Evolutionary conservation across 768 basidiomycete genomes (phyloP).

Genomic region (Lanmaoa rubissima): DNA sequence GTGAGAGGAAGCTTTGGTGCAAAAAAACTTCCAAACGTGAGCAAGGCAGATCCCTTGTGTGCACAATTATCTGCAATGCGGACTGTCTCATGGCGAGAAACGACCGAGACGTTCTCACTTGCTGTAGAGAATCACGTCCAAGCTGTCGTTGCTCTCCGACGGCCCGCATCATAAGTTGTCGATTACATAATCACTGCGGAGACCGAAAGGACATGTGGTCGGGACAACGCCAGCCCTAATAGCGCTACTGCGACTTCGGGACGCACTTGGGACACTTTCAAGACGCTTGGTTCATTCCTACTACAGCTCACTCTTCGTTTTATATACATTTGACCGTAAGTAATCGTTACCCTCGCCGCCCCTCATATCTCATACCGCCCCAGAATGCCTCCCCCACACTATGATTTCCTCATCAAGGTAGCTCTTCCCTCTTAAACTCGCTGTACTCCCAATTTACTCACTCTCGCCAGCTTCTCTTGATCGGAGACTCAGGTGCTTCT

Average conservation of each 20-base stretch:
- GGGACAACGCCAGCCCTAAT: background rate
- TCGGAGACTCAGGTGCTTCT: conserved; percentile 84
- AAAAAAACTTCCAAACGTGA: background rate
- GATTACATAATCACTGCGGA: conserved; percentile 24
- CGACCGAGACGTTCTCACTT: background rate
- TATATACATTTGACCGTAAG: background rate
- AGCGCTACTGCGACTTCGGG: background rate
- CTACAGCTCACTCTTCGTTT: background rate
- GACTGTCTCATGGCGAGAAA: background rate
- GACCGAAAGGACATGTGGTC: conserved; percentile 6
- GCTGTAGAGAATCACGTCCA: conserved; percentile 1
- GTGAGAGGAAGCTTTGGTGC: background rate
- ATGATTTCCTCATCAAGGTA: conserved; percentile 96
- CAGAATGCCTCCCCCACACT: conserved; percentile 86
- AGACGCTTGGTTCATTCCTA: background rate
- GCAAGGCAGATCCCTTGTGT: background rate
- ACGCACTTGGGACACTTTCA: background rate
- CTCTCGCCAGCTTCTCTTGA: conserved; percentile 74
- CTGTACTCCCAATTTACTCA: background rate
- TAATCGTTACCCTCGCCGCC: background rate
- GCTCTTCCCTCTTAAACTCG: conserved; percentile 8
- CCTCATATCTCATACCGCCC: background rate
- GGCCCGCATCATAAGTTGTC: background rate
- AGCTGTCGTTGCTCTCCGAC: background rate
- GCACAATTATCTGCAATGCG: too few species aligned